Conservation (phyloP, 1,284 basidiomycete species). For the Naganishia albida region DNA sequence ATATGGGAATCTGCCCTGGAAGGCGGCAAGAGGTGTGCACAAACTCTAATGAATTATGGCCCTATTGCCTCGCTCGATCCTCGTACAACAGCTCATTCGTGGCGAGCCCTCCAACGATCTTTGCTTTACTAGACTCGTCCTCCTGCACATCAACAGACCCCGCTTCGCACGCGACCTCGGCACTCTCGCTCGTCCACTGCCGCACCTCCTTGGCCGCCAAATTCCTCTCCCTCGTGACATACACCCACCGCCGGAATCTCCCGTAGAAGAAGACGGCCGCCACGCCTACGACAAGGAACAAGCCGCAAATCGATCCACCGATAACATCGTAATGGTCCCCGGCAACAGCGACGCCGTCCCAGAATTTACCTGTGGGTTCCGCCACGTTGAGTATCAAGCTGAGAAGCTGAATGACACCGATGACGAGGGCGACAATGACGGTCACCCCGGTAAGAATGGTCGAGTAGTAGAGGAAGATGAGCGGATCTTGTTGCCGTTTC, state of each 20-base stretch:
- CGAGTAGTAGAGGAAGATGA: slow-evolving; percentile 33
- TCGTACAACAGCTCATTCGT: neutral
- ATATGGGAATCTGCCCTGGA: no score
- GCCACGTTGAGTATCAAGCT: slow-evolving; percentile 30
- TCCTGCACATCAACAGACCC: neutral
- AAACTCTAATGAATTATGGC: no score
- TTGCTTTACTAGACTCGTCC: neutral
- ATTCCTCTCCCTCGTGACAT: slow-evolving; percentile 6
- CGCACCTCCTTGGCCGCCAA: neutral
- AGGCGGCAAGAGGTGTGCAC: no score
- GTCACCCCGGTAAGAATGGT: slow-evolving; percentile 30
- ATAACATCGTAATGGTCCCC: slow-evolving; percentile 31
- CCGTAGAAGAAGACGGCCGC: slow-evolving; percentile 9
- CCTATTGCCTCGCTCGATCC: neutral
- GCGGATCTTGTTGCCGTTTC: slow-evolving; percentile 26
- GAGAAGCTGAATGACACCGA: slow-evolving; percentile 30
- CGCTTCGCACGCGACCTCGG: neutral
- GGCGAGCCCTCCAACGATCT: neutral
- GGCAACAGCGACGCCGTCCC: slow-evolving; percentile 28
- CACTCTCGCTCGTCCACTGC: neutral
- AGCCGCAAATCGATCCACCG: slow-evolving; percentile 29
- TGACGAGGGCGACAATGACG: slow-evolving; percentile 31
- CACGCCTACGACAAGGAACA: slow-evolving; percentile 27
- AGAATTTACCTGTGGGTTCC: slow-evolving; percentile 29
- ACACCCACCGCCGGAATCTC: slow-evolving; percentile 25